Conservation (phyloP, 768 basidiomycete genomes). For the Pisolithus tinctorius region DNA sequence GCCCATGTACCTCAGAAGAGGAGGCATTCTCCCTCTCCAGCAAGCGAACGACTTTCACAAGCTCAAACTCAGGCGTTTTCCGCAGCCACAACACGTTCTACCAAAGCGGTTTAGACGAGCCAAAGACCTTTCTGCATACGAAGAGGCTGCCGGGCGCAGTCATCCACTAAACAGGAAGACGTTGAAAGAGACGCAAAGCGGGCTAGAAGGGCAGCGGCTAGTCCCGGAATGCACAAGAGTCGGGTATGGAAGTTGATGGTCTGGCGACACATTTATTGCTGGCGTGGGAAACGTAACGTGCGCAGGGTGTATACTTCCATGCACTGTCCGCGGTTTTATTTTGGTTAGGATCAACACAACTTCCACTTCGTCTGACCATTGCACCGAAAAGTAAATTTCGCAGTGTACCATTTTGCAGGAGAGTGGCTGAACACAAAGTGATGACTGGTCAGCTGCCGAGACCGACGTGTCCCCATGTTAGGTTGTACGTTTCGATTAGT, state of each 20-base stretch:
- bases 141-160: slow-evolving; percentile 37
- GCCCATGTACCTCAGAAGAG: slow-evolving; percentile 27
- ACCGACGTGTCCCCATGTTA: no score
- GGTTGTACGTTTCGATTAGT: no score
- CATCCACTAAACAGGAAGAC: slow-evolving; percentile 49
- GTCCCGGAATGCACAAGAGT: slow-evolving; percentile 1
- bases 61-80: neutral
- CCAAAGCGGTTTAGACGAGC: slow-evolving; percentile 58
- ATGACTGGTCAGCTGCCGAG: no score
- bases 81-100: slow-evolving; percentile 6
- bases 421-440: no score
- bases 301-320: no score
- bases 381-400: no score
- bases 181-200: slow-evolving; percentile 62
- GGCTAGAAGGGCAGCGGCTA: slow-evolving; percentile 46
- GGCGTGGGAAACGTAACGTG: neutral
- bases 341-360: no score
- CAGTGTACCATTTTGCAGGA: no score
- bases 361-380: no score
- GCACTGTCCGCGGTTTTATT: no score
- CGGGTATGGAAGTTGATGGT: slow-evolving; percentile 26
- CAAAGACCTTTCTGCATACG: slow-evolving; percentile 48
- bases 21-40: slow-evolving; percentile 11
- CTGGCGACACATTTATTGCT: slow-evolving; percentile 11
- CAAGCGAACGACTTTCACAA: neutral